Percentiles rank a stretch among this genome's conserved stretches.
Conservation (phyloP, 2,329 filamentous ascomycete genomes). For the Colletotrichum nymphaeae region DNA sequence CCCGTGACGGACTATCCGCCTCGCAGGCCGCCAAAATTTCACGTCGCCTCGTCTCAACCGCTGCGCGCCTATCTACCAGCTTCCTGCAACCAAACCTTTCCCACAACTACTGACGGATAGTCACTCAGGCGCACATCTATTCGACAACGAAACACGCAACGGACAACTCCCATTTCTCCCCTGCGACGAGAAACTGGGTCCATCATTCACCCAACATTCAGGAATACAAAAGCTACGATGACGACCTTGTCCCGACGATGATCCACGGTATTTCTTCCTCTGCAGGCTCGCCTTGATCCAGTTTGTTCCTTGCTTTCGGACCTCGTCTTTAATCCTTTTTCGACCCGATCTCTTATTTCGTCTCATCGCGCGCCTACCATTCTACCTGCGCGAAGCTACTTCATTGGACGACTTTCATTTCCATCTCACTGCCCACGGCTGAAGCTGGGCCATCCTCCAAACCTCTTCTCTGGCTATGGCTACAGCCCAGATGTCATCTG, state of each 20-base stretch:
- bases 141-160: not conserved
- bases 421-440: conserved; percentile 30
- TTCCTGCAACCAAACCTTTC: conserved; percentile 2
- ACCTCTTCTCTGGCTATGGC: conserved; percentile 52
- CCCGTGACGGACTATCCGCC: conserved; percentile 23
- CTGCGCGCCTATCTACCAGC: conserved; percentile 17
- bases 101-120: conserved; percentile 24
- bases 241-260: conserved; percentile 62
- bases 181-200: conserved; percentile 12
- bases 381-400: conserved; percentile 22
- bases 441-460: not conserved
- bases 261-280: conserved; percentile 62
- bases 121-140: conserved; percentile 23
- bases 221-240: conserved; percentile 44
- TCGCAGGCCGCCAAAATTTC: conserved; percentile 18
- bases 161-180: conserved; percentile 12
- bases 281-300: conserved; percentile 64
- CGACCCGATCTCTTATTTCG: conserved; percentile 27
- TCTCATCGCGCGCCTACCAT: conserved; percentile 34
- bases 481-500: conserved; percentile 57
- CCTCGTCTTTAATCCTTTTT: conserved; percentile 42
- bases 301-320: conserved; percentile 64
- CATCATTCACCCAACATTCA: conserved; percentile 25
- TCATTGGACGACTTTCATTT: conserved; percentile 31
- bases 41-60: conserved; percentile 20